A percentile compares a stretch with the other conserved stretches of the same genome.
Conservation (phyloP, 1,284 basidiomycete genomes). For the Fistulinella cinereoalba region DNA sequence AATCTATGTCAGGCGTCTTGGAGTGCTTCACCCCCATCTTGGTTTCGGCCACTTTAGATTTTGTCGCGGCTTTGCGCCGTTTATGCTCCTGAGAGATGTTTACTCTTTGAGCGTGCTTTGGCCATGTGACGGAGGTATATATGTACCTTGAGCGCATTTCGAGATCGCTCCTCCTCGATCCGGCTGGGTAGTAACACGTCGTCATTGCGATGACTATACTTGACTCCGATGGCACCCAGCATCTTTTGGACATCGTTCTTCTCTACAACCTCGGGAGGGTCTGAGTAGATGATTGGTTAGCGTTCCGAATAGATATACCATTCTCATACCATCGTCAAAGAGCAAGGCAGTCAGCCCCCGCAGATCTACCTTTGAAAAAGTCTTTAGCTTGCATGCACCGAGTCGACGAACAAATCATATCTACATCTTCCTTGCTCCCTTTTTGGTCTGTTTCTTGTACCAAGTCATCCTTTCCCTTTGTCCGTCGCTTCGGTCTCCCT, state of each 20-base stretch:
- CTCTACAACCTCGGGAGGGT: constrained; percentile 30
- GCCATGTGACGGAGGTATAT: too few relatives aligned
- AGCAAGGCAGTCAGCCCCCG: constrained; percentile 63
- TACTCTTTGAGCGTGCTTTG: constrained; percentile 3
- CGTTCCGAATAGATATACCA: neutral
- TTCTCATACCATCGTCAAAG: constrained; percentile 60
- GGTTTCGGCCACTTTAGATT: constrained; percentile 20
- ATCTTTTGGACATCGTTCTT: constrained; percentile 54
- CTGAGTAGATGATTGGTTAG: constrained; percentile 18
- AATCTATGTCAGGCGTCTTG: constrained; percentile 42
- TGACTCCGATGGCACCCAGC: constrained; percentile 57
- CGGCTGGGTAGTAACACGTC: constrained; percentile 64
- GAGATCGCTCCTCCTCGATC: constrained; percentile 62
- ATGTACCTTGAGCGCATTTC: constrained; percentile 51
- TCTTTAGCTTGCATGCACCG: neutral
- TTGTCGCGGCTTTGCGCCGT: constrained; percentile 30
- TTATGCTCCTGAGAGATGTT: constrained; percentile 26
- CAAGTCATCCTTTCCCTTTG: constrained; percentile 40
- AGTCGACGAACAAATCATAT: constrained; percentile 3
- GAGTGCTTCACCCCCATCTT: constrained; percentile 14
- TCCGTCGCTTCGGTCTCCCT: constrained; percentile 39
- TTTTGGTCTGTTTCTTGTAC: constrained; percentile 52
- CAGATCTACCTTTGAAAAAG: constrained; percentile 45
- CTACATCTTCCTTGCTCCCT: constrained; percentile 52
- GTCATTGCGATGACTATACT: constrained; percentile 71